phyloP scores from a whole-genome alignment of 768 basidiomycete genomes.

The Russula vinacea region DNA sequence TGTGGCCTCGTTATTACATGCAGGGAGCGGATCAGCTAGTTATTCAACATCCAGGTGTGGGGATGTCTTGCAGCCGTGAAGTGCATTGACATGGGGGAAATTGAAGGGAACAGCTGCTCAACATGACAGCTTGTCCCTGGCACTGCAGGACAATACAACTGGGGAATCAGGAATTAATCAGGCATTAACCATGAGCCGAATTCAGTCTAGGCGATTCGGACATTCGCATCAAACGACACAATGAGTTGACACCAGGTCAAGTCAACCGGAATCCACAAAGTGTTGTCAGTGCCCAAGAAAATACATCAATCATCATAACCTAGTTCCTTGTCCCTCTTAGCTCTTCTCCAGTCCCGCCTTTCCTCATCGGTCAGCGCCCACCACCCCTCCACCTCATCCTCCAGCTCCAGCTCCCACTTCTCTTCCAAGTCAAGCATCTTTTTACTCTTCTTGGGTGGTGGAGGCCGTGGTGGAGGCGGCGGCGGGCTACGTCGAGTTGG shows the following conservation, averaged over 20 bases:
- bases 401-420: conserved; percentile 74
- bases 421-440: conserved; percentile 75
- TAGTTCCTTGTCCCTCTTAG: conserved; percentile 62
- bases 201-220: neutral
- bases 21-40: no score
- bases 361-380: conserved; percentile 38
- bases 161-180: no score
- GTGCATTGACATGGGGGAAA: no score
- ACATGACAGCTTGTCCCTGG: neutral
- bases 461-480: conserved; percentile 65
- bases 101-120: neutral
- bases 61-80: no score
- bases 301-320: conserved; percentile 39
- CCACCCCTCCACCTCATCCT: conserved; percentile 70
- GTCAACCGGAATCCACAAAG: neutral
- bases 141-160: neutral
- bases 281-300: neutral
- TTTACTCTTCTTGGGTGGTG: conserved; percentile 74
- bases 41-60: no score
- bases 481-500: conserved; percentile 71
- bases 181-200: neutral
- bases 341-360: conserved; percentile 47
- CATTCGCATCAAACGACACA: neutral
- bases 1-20: no score
- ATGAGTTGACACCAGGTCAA: neutral